phyloP scores from a whole-genome alignment of 2,329 filamentous ascomycete species.

The Intubia oerlemansii region DNA sequence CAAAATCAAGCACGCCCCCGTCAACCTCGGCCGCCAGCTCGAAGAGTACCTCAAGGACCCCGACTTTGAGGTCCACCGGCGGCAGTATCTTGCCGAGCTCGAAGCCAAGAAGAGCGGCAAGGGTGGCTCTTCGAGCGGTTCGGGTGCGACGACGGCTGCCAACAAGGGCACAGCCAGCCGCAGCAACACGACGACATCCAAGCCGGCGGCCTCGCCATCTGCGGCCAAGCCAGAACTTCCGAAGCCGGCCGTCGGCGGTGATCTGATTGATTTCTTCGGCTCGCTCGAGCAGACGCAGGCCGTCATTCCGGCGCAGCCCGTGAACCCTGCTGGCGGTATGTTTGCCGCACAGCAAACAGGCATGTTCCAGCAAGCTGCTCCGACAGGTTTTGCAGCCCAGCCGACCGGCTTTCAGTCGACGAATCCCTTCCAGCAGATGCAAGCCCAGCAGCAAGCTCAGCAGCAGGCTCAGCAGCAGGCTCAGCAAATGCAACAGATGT shows the following conservation, averaged over 20 bases:
- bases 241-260: slow-evolving; percentile 43
- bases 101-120: slow-evolving; percentile 39
- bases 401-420: slow-evolving; percentile 18
- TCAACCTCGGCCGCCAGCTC: slow-evolving; percentile 69
- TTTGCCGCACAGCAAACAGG: slow-evolving; percentile 15
- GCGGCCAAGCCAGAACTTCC: slow-evolving; percentile 7
- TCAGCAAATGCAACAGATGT: too few relatives aligned
- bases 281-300: slow-evolving; percentile 82
- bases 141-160: slow-evolving; percentile 11
- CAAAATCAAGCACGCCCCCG: slow-evolving; percentile 90
- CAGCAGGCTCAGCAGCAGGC: too few relatives aligned
- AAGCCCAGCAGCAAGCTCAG: slow-evolving; percentile 15
- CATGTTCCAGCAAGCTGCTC: slow-evolving; percentile 14
- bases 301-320: slow-evolving; percentile 31
- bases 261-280: slow-evolving; percentile 87
- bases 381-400: slow-evolving; percentile 15
- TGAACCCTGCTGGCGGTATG: slow-evolving; percentile 7
- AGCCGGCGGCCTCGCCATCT: neutral
- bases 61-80: slow-evolving; percentile 82
- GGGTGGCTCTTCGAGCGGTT: slow-evolving; percentile 19
- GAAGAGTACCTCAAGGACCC: slow-evolving; percentile 90
- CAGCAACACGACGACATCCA: slow-evolving; percentile 11
- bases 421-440: slow-evolving; percentile 18
- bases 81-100: slow-evolving; percentile 79
- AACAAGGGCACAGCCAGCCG: slow-evolving; percentile 20